Evolutionary conservation across 495 filamentous ascomycete species (phyloP).

Genomic region (Neurospora sp.): DNA sequence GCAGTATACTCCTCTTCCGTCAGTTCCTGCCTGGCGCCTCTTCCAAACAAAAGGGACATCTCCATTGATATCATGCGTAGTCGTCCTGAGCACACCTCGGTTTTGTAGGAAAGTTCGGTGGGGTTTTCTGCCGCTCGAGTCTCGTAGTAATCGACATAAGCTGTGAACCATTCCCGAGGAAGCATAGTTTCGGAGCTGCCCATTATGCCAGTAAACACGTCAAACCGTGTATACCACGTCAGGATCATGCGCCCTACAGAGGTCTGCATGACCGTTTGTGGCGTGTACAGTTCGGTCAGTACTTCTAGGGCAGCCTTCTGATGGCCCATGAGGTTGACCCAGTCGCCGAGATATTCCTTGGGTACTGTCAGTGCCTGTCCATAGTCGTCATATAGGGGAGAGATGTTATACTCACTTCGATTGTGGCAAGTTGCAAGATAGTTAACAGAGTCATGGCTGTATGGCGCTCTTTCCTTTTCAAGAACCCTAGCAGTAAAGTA

Average conservation of each 20-base stretch:
- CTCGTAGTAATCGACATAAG: constrained; percentile 51
- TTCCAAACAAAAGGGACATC: constrained; percentile 69
- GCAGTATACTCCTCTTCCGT: constrained; percentile 51
- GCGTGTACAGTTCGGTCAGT: constrained; percentile 66
- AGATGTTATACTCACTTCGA: constrained; percentile 56
- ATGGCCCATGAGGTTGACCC: constrained; percentile 83
- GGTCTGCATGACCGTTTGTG: constrained; percentile 61
- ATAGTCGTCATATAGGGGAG: neutral
- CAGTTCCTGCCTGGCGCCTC: constrained; percentile 51
- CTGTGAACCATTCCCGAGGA: constrained; percentile 69
- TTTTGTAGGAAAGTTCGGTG: constrained; percentile 50
- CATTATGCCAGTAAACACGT: constrained; percentile 74
- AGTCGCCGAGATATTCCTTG: constrained; percentile 91
- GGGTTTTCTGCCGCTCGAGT: constrained; percentile 51
- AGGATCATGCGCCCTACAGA: constrained; percentile 61
- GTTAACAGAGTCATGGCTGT: constrained; percentile 71
- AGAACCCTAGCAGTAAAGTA: constrained; percentile 56
- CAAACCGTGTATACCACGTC: constrained; percentile 83
- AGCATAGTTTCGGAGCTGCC: constrained; percentile 67
- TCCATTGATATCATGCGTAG: constrained; percentile 70
- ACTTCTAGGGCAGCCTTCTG: constrained; percentile 82
- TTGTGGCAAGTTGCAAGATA: constrained; percentile 83
- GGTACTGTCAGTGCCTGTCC: constrained; percentile 5
- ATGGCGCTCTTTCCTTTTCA: constrained; percentile 59
- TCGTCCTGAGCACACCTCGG: constrained; percentile 52